Base-by-base conservation (phyloP, 306 rosid genomes). In the Cucurbita moschata region DNA sequence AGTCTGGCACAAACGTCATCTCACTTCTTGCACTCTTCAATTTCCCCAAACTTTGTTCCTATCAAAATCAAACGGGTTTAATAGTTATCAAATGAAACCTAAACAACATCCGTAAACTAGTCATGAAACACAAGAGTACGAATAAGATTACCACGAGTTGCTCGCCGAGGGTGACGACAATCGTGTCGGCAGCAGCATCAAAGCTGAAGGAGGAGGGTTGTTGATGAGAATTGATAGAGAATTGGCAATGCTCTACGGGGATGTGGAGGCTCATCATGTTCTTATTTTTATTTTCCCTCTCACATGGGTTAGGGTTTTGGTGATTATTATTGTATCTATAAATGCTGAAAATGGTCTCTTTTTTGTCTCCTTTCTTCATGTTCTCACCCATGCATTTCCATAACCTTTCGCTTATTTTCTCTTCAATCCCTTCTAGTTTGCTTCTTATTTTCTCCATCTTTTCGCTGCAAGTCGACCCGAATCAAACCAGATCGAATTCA, bases 121-220 rank as follows among this genome's bases (percentile, higher is more conserved):
- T 40, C 43, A 52, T 1, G 30, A 2, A n/a, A 53, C 1, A 7
- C 5, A 8, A 3, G 60, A 18, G 13, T 55, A 19, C n/a, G 1
- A 13, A 18, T 55, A 10, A 8, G 69, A 60, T 79, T 86, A 92
- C 96, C 98, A 86, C 77, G 38, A 90, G 75, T 62, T 87, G 96
- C 74, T 83, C 85, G 65, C 96, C 96, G 62, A 88, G 76, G 7
- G 89, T 87, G 73, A 85, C 91, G 42, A 90, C 86, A 7, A 92
- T 64, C 61, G 78, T 46, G 50, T 86, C 88, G 6, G 91, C 87
- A 55, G 80, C 85, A 73, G 91, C 89, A 79, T 86, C 86, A 79
- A 90, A 90, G 65, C 73, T 78, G 11, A 79, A 71, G 16, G 84
- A 75, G 16, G 84, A 75, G 67, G 84, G 84, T 19, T 83, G 85